A percentile compares a stretch with the other conserved stretches of the same genome.
These are phyloP conservation scores for Paramarasmius palmivorus DNA, from an alignment of 1,284 basidiomycete species.

Conservation along the genomic window DNA sequence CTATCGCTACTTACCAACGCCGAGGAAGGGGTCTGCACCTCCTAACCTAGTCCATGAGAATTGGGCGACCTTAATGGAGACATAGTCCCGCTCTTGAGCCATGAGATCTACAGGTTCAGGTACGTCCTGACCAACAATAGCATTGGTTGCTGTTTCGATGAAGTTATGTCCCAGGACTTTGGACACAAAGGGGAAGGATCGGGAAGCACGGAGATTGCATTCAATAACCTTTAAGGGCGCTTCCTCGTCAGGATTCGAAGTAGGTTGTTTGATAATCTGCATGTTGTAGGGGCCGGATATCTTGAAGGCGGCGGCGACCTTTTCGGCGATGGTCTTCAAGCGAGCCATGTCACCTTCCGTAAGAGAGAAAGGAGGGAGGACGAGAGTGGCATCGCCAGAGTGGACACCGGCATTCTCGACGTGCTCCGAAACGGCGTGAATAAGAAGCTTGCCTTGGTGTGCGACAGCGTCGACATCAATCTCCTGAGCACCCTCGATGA, in stretches of 20 bases:
- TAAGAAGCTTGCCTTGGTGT: conserved; percentile 89
- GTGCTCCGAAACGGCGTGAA: conserved; percentile 97
- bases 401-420: conserved; percentile 99
- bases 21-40: conserved; percentile 96
- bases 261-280: conserved; percentile 94
- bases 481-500: conserved; percentile 97
- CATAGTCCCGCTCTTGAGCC: conserved; percentile 89
- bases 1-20: conserved; percentile 70
- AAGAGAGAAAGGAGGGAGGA: conserved; percentile 94
- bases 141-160: conserved; percentile 91
- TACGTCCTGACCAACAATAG: conserved; percentile 88
- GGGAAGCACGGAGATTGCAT: conserved; percentile 96
- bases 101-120: conserved; percentile 95
- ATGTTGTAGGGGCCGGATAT: conserved; percentile 99
- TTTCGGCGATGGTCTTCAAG: conserved; percentile 91
- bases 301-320: conserved; percentile 92
- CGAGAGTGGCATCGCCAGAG: conserved; percentile 97
- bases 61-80: conserved; percentile 96
- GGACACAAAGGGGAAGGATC: conserved; percentile 99
- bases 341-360: conserved; percentile 77
- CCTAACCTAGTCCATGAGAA: conserved; percentile 97
- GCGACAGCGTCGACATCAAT: conserved; percentile 99
- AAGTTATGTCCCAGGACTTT: conserved; percentile 98
- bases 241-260: conserved; percentile 52
- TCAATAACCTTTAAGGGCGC: conserved; percentile 95